Conservation (phyloP, 257 asterid genomes). For the Salvia rosmarinus region DNA sequence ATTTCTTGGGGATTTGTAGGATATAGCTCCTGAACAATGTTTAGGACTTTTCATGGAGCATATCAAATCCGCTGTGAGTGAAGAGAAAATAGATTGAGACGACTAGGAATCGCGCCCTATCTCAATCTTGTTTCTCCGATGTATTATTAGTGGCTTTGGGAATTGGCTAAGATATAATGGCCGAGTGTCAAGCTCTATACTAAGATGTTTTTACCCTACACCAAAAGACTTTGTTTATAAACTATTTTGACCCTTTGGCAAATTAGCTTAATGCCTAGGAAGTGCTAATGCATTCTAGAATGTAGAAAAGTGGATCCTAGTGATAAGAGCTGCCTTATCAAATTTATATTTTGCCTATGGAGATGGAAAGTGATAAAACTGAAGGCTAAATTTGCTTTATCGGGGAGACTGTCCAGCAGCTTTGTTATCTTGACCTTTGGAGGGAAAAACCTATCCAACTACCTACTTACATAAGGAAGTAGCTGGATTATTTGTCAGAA, state of each 20-base stretch:
- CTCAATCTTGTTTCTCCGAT: not conserved
- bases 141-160: not conserved
- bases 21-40: not conserved
- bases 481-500: constrained; percentile 5
- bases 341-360: not conserved
- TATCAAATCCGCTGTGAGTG: not conserved
- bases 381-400: constrained; percentile 12
- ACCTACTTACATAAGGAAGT: constrained; percentile 10
- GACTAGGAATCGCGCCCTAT: too few relatives aligned
- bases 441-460: constrained; percentile 22
- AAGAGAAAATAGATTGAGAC: too few relatives aligned
- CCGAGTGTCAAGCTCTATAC: not conserved
- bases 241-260: not conserved
- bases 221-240: not conserved
- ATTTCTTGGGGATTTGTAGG: not conserved
- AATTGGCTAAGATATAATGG: not conserved
- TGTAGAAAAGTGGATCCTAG: not conserved
- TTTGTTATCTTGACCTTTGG: not conserved
- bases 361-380: not conserved
- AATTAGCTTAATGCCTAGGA: not conserved
- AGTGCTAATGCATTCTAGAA: constrained; percentile 10
- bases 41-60: not conserved
- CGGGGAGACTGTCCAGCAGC: constrained; percentile 1
- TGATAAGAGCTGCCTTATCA: not conserved
- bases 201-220: not conserved